These are phyloP conservation scores for Hypoxylon intermedium DNA, from an alignment of 495 filamentous ascomycete species.

Conservation along the genomic window DNA sequence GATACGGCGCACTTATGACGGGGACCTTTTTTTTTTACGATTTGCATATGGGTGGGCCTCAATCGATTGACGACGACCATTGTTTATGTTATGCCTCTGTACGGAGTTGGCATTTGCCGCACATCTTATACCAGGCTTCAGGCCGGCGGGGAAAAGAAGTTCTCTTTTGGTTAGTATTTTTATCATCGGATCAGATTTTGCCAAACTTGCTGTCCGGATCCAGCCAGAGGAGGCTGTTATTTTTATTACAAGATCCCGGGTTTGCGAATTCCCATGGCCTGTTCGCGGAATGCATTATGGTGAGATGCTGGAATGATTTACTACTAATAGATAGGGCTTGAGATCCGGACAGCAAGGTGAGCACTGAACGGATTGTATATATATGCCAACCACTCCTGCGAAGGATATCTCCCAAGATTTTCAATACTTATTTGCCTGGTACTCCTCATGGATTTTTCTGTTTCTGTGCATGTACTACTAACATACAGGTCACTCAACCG, in stretches of 20 bases:
- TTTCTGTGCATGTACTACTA: slow-evolving; percentile 33
- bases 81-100: slow-evolving; percentile 38
- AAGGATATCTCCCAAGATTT: slow-evolving; percentile 44
- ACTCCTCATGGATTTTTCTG: slow-evolving; percentile 32
- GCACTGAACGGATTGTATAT: slow-evolving; percentile 56
- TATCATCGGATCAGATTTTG: slow-evolving; percentile 40
- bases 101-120: slow-evolving; percentile 39
- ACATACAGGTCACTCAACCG: slow-evolving; percentile 18
- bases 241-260: slow-evolving; percentile 30
- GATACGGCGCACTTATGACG: slow-evolving; percentile 44
- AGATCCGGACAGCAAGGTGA: slow-evolving; percentile 60
- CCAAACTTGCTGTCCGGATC: slow-evolving; percentile 48
- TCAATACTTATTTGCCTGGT: slow-evolving; percentile 31
- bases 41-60: slow-evolving; percentile 45
- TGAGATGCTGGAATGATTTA: slow-evolving; percentile 40
- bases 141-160: slow-evolving; percentile 41
- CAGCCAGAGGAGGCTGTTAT: slow-evolving; percentile 41
- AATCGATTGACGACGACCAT: slow-evolving; percentile 41
- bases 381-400: slow-evolving; percentile 49
- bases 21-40: slow-evolving; percentile 41
- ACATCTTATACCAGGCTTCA: slow-evolving; percentile 39
- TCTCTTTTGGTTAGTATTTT: slow-evolving; percentile 43
- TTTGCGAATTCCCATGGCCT: slow-evolving; percentile 39
- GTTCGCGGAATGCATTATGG: slow-evolving; percentile 38
- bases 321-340: slow-evolving; percentile 47